phyloP scores from a whole-genome alignment of 768 basidiomycete species.

The Boletus sp. region DNA sequence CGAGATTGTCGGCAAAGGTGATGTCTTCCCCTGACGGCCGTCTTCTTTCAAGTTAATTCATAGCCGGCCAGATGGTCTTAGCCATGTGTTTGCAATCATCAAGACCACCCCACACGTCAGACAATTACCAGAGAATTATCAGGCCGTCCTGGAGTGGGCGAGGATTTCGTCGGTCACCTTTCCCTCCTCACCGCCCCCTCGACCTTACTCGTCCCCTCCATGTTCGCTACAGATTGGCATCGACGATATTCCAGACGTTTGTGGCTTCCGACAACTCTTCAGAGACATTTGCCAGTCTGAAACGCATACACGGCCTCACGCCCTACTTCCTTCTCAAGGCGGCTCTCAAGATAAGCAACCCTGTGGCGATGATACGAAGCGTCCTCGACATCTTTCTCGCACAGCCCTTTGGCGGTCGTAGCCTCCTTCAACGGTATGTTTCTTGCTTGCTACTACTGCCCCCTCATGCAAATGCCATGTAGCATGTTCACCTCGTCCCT shows the following conservation, averaged over 20 bases:
- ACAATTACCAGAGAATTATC: slow-evolving; percentile 78
- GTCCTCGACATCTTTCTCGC: slow-evolving; percentile 94
- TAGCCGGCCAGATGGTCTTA: slow-evolving; percentile 69
- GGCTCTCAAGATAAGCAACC: slow-evolving; percentile 89
- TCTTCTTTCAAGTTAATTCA: slow-evolving; percentile 2
- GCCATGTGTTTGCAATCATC: slow-evolving; percentile 83
- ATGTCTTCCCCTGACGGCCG: background rate
- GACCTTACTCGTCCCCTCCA: slow-evolving; percentile 4
- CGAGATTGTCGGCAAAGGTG: slow-evolving; percentile 86
- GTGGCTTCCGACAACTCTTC: slow-evolving; percentile 91
- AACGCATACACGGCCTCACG: slow-evolving; percentile 93
- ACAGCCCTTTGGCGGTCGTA: slow-evolving; percentile 92
- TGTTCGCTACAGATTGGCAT: slow-evolving; percentile 65
- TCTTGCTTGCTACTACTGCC: background rate
- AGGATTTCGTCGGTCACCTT: slow-evolving; percentile 77
- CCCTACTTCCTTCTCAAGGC: slow-evolving; percentile 96
- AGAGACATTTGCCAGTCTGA: slow-evolving; percentile 81
- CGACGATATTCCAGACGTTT: slow-evolving; percentile 93
- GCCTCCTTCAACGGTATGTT: slow-evolving; percentile 79
- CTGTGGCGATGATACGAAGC: slow-evolving; percentile 91
- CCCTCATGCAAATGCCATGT: slow-evolving; percentile 5
- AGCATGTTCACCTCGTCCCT: slow-evolving; percentile 97
- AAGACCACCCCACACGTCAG: slow-evolving; percentile 73
- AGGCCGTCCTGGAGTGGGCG: slow-evolving; percentile 93
- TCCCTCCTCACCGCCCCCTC: background rate